Conservation (phyloP, 805 yeast genomes). For the Candida schatavii region DNA sequence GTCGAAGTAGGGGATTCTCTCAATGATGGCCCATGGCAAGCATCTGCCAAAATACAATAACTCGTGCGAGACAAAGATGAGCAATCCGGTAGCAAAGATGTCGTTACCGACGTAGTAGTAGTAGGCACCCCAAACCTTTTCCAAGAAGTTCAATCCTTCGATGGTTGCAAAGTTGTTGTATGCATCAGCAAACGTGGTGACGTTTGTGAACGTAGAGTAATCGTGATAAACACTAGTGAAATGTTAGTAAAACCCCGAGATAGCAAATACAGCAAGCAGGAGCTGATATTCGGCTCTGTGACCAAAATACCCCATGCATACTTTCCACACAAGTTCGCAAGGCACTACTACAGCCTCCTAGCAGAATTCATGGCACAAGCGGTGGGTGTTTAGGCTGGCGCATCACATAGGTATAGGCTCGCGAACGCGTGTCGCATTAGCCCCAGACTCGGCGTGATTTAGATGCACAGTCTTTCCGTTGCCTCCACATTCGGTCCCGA, state of each 20-base stretch:
- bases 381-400: too few species aligned
- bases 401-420: too few species aligned
- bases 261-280: not conserved
- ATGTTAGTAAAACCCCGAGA: constrained; percentile 3
- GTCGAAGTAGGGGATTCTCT: constrained; percentile 49
- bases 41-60: constrained; percentile 58
- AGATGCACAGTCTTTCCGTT: too few species aligned
- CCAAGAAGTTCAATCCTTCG: constrained; percentile 33
- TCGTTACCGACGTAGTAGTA: constrained; percentile 54
- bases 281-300: not conserved
- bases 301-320: too few species aligned
- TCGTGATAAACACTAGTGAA: constrained; percentile 27
- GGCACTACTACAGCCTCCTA: not conserved
- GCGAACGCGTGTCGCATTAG: too few species aligned
- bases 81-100: constrained; percentile 54
- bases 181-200: constrained; percentile 26
- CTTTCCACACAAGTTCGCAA: too few species aligned
- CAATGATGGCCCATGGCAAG: constrained; percentile 57
- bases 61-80: constrained; percentile 55
- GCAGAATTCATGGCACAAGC: too few species aligned
- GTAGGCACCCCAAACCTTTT: constrained; percentile 55
- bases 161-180: constrained; percentile 27
- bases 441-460: too few species aligned
- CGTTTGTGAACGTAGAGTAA: constrained; percentile 30
- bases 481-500: too few species aligned